These are phyloP conservation scores for Veloboletus limbatus DNA, from an alignment of 1,284 basidiomycete species.

Conservation along the genomic window DNA sequence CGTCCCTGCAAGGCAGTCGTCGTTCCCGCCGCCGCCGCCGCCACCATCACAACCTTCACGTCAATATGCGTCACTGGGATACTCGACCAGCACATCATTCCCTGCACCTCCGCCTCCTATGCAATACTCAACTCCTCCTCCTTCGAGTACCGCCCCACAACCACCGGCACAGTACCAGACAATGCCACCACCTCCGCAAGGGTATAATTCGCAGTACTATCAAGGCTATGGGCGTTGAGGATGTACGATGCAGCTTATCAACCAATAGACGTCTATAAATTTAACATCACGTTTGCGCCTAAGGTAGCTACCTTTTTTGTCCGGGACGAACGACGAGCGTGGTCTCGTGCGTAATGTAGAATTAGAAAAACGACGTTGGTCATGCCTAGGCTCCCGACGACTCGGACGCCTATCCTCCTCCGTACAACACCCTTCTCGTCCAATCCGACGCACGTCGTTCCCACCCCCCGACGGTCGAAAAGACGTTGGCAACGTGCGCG, in stretches of 20 bases:
- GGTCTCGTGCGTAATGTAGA: background rate
- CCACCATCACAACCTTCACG: conserved; percentile 25
- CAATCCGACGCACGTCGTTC: conserved; percentile 43
- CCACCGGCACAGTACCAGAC: conserved; percentile 23
- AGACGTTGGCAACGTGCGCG: conserved; percentile 43
- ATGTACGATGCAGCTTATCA: background rate
- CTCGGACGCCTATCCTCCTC: conserved; percentile 22
- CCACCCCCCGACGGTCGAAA: conserved; percentile 40
- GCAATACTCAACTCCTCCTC: conserved; percentile 25
- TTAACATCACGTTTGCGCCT: background rate
- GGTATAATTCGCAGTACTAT: conserved; percentile 21
- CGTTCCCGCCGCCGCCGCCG: conserved; percentile 32
- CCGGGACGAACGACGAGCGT: background rate
- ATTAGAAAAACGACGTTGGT: no score
- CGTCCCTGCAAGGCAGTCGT: conserved; percentile 18
- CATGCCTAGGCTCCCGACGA: background rate
- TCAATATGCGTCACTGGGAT: conserved; percentile 27
- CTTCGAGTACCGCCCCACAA: conserved; percentile 18
- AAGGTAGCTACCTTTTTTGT: background rate
- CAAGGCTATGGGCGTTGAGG: conserved; percentile 28
- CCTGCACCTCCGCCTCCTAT: conserved; percentile 32
- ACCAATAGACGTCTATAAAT: background rate
- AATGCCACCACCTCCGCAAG: conserved; percentile 34
- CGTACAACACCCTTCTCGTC: conserved; percentile 44
- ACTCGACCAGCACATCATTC: conserved; percentile 25